Evolutionary conservation across 371 early-diverging fungal species (phyloP).

Genomic region (Mortierella sp.): DNA sequence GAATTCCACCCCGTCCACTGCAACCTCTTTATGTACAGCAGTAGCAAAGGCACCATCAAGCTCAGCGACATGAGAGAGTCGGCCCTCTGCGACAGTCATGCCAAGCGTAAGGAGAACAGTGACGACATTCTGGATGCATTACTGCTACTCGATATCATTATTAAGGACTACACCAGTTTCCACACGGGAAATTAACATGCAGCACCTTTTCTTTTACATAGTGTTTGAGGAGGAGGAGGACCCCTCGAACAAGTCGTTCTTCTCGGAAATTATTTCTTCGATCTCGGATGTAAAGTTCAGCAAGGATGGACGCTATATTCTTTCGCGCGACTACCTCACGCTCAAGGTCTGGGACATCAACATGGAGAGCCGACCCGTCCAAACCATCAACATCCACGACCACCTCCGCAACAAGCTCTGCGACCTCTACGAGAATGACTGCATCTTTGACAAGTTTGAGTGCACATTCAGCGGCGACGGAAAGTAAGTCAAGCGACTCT

Average conservation of each 20-base stretch:
- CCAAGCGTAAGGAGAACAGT: conserved; percentile 79
- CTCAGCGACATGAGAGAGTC: conserved; percentile 97
- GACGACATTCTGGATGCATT: not conserved
- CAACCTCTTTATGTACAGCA: conserved; percentile 98
- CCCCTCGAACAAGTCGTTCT: conserved; percentile 93
- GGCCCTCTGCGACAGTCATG: conserved; percentile 94
- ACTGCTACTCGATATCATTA: not conserved
- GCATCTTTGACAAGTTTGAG: conserved; percentile 99
- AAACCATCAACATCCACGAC: conserved; percentile 96
- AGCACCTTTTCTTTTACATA: conserved; percentile 35
- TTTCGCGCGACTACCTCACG: conserved; percentile 97
- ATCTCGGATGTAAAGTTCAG: conserved; percentile 97
- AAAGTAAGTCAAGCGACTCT: conserved; percentile 60
- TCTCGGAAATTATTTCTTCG: conserved; percentile 98
- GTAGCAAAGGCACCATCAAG: conserved; percentile 98
- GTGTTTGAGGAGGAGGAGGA: conserved; percentile 97
- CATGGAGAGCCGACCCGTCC: conserved; percentile 94
- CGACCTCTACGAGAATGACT: conserved; percentile 98
- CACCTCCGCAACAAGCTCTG: conserved; percentile 93
- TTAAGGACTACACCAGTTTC: not conserved
- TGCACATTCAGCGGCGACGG: conserved; percentile 97
- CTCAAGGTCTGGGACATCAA: conserved; percentile 98
- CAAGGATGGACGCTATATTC: conserved; percentile 95
- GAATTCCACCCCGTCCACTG: conserved; percentile 98
- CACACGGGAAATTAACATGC: not conserved